phyloP scores from a whole-genome alignment of 805 yeast species.

The Kregervanrija pseudodelftensis region DNA sequence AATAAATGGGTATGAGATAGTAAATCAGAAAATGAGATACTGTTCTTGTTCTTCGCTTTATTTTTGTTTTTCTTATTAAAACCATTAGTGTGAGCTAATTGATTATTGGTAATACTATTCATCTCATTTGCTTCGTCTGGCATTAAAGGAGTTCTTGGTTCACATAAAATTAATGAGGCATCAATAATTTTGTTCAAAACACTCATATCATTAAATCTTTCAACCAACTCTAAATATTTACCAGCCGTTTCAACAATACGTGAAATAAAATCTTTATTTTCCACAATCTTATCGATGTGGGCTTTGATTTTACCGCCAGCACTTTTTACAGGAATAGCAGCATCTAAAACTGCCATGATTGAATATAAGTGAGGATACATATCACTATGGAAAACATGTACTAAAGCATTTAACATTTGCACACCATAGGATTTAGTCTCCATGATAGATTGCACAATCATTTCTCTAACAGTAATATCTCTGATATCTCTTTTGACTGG shows the following conservation, averaged over 20 bases:
- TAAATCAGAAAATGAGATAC: constrained; percentile 57
- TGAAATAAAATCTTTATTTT: constrained; percentile 25
- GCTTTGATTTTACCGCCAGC: constrained; percentile 33
- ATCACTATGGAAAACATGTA: constrained; percentile 30
- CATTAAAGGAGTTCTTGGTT: constrained; percentile 27
- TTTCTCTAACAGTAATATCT: constrained; percentile 40
- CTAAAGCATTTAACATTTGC: constrained; percentile 31
- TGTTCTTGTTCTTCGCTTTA: constrained; percentile 31
- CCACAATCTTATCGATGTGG: constrained; percentile 26
- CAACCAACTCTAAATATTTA: constrained; percentile 18
- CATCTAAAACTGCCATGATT: constrained; percentile 50
- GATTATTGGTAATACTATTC: too few relatives aligned
- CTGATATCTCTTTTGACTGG: constrained; percentile 54
- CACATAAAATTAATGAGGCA: constrained; percentile 40
- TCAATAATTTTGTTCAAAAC: constrained; percentile 52
- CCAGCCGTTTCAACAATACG: constrained; percentile 25
- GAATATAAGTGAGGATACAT: constrained; percentile 39
- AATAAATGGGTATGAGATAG: constrained; percentile 60
- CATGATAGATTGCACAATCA: constrained; percentile 37
- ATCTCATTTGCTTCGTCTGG: constrained; percentile 6
- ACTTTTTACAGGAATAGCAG: constrained; percentile 46
- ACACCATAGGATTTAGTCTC: constrained; percentile 41
- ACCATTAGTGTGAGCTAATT: too few relatives aligned
- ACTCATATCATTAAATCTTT: constrained; percentile 38
- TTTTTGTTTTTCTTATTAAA: constrained; percentile 1